Conservation (phyloP, 768 basidiomycete genomes). For the Holtermannia corniformis region DNA sequence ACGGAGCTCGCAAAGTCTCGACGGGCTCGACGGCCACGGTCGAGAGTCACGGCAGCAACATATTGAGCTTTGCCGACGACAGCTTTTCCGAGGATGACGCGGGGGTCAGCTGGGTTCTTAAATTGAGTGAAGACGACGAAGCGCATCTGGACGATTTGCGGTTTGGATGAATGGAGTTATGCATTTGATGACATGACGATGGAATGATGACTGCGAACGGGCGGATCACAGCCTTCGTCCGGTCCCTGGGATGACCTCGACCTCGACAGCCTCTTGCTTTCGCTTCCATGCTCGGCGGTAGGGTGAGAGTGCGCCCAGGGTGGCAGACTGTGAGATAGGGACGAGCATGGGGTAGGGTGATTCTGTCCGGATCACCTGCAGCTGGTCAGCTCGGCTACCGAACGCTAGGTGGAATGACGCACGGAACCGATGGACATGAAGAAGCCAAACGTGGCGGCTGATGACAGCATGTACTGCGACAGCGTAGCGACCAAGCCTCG, state of each 20-base stretch:
- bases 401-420: slow-evolving; percentile 24
- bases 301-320: slow-evolving; percentile 7
- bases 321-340: neutral
- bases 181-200: too few relatives aligned
- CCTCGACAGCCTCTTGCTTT: slow-evolving; percentile 6
- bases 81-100: too few relatives aligned
- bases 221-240: neutral
- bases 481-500: slow-evolving; percentile 82
- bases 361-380: slow-evolving; percentile 83
- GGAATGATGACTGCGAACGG: too few relatives aligned
- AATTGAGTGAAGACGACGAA: too few relatives aligned
- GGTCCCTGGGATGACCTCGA: slow-evolving; percentile 13
- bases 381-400: neutral
- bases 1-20: too few relatives aligned
- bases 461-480: slow-evolving; percentile 96
- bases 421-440: slow-evolving; percentile 94
- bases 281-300: slow-evolving; percentile 7
- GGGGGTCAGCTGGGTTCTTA: too few relatives aligned
- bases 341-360: slow-evolving; percentile 27
- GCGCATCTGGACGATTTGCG: too few relatives aligned
- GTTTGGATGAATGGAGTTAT: too few relatives aligned
- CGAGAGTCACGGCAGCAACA: too few relatives aligned
- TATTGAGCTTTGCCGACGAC: too few relatives aligned
- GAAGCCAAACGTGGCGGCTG: slow-evolving; percentile 93
- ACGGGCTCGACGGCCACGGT: too few relatives aligned